phyloP scores from a whole-genome alignment of 371 early-diverging fungal species.

The Vairimorpha necatrix region DNA sequence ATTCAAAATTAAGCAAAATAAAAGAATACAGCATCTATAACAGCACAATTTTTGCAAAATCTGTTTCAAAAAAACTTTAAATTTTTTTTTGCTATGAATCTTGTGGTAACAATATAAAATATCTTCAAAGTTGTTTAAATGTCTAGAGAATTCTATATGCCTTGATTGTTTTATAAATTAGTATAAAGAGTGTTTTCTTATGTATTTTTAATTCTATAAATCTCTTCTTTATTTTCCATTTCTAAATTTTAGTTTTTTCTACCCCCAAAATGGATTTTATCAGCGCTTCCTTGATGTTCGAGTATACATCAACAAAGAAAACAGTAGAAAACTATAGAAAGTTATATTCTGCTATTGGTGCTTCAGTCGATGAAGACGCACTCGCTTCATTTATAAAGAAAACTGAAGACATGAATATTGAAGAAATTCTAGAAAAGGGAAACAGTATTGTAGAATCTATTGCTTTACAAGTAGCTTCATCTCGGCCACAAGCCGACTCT shows the following conservation, averaged over 20 bases:
- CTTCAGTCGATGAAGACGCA: constrained; percentile 22
- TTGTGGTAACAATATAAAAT: too few relatives aligned
- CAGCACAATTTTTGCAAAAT: too few relatives aligned
- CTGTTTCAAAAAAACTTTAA: too few relatives aligned
- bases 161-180: too few relatives aligned
- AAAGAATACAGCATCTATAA: too few relatives aligned
- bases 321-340: constrained; percentile 7
- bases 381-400: constrained; percentile 32
- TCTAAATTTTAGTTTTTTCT: constrained; percentile 42
- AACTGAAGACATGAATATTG: constrained; percentile 27
- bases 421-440: constrained; percentile 44
- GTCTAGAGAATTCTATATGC: too few relatives aligned
- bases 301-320: constrained; percentile 17
- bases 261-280: constrained; percentile 52
- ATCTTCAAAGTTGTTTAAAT: too few relatives aligned
- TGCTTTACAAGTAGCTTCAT: constrained; percentile 22
- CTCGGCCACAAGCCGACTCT: not conserved
- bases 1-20: too few relatives aligned
- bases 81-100: too few relatives aligned
- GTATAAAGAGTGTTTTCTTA: too few relatives aligned
- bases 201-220: too few relatives aligned
- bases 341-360: constrained; percentile 27
- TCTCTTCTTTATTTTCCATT: too few relatives aligned
- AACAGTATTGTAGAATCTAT: constrained; percentile 25
- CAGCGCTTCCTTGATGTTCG: constrained; percentile 34